Base-by-base conservation (phyloP, 2,329 filamentous ascomycete genomes). In the Aspergillus amoenus region DNA sequence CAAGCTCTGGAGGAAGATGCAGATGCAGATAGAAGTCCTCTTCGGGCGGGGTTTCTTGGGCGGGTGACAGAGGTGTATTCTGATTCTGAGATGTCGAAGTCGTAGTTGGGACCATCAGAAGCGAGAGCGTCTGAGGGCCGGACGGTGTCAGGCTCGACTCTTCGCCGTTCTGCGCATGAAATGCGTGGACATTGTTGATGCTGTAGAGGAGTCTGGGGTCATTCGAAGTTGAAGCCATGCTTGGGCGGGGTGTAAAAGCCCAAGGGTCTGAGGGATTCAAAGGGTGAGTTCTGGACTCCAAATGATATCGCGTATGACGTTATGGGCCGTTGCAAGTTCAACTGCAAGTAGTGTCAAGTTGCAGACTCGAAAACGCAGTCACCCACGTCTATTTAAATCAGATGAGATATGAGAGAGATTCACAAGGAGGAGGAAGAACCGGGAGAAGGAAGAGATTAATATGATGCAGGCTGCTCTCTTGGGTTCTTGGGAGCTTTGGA, bases 21-120 rank as follows among this genome's bases (percentile, higher is more conserved):
- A 99, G 85, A 74, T 97, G 93, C 5, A 99, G 86, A 73, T 97
- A 97, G 78, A 97, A 97, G 79, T 97, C 94, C 72, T 97, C 90
- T 70, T 93, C 88, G 4, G 83, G 81, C 45, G 82, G 80, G 55
- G 84, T 78, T 56, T 82, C 83, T 17, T 60, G 79, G 78, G 56
- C 22, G 30, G 59, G 39, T 30, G 54, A 44, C 2, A 55, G 52
- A 18, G 48, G 39, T 17, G 46, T 83, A 72, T 61, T 81, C 12
- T 56, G 80, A 72, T 61, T 81, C 17, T 58, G 79, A 47, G 82
- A 75, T 61, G 81, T 90, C 22, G 88, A 84, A 30, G 90, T 90
- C 15, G 88, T 89, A 3, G 93, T 97, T 6, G 93, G 93, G 17
- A 97, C 93, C 93, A 97, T 97, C 67, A 97, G 79, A 56, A 97